These are phyloP conservation scores for Russula lepida DNA, from an alignment of 768 basidiomycete genomes.

Conservation along the genomic window DNA sequence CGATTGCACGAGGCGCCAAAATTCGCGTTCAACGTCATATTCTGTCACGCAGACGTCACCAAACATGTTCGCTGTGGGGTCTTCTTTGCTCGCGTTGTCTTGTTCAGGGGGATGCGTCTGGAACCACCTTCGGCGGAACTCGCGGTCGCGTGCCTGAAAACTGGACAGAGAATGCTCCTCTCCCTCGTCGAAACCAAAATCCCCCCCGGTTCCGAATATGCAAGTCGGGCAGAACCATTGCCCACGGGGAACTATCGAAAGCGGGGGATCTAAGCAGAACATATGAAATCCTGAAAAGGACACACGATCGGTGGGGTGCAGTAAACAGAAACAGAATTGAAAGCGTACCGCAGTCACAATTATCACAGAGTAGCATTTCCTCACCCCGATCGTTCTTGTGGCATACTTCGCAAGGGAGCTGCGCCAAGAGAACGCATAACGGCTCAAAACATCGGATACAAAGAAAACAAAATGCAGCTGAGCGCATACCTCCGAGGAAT, in stretches of 20 bases:
- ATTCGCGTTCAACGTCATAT: conserved; percentile 87
- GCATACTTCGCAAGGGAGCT: conserved; percentile 92
- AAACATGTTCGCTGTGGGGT: conserved; percentile 46
- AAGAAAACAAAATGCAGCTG: not conserved
- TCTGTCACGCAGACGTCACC: conserved; percentile 70
- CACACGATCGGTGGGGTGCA: not conserved
- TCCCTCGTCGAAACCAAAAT: conserved; percentile 97
- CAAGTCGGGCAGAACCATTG: conserved; percentile 96
- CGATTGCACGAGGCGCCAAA: conserved; percentile 93
- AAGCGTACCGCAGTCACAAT: conserved; percentile 65
- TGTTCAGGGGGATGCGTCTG: conserved; percentile 50
- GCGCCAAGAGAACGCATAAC: conserved; percentile 9
- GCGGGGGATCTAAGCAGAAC: conserved; percentile 90
- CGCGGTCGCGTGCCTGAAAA: conserved; percentile 85
- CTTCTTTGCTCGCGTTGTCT: conserved; percentile 14
- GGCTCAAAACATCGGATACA: conserved; percentile 6
- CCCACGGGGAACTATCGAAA: conserved; percentile 77
- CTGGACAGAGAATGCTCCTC: conserved; percentile 89
- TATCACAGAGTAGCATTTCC: conserved; percentile 88
- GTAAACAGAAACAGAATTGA: not conserved
- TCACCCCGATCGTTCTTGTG: conserved; percentile 80
- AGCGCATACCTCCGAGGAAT: conserved; percentile 13
- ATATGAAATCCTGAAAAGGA: conserved; percentile 79
- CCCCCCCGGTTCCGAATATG: conserved; percentile 83
- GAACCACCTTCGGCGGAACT: conserved; percentile 89